Evolutionary conservation across 2,329 filamentous ascomycete species (phyloP).

Genomic region (Colletotrichum cuscutae): DNA sequence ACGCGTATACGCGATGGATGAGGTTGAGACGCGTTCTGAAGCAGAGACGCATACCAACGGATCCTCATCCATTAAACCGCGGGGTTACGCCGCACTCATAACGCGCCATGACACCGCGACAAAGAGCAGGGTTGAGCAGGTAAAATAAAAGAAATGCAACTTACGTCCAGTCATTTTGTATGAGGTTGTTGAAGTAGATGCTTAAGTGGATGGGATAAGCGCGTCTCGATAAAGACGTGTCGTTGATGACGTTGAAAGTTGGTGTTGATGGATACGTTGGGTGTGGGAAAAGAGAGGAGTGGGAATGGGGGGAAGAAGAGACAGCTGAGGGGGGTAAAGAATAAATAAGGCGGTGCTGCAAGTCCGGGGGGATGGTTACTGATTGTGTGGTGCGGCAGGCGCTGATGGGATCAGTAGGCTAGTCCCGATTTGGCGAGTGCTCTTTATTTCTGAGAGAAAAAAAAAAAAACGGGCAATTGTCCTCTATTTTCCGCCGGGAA

Average conservation of each 20-base stretch:
- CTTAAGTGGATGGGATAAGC: conserved; percentile 20
- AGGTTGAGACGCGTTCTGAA: conserved; percentile 16
- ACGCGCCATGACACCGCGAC: conserved; percentile 34
- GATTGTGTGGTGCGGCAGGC: conserved; percentile 36
- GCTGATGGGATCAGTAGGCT: conserved; percentile 36
- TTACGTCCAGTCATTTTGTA: conserved; percentile 79
- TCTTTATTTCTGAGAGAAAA: conserved; percentile 12
- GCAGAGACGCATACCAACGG: conserved; percentile 11
- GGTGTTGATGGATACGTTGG: conserved; percentile 9
- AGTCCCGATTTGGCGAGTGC: conserved; percentile 37
- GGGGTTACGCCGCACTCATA: conserved; percentile 3
- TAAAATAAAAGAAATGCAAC: conserved; percentile 48
- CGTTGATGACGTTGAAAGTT: conserved; percentile 38
- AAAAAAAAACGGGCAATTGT: conserved; percentile 36
- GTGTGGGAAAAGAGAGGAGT: conserved; percentile 32
- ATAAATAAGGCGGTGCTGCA: conserved; percentile 37
- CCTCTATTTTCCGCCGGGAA: conserved; percentile 31
- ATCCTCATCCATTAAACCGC: conserved; percentile 4
- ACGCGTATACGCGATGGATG: neutral
- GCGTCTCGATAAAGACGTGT: conserved; percentile 27
- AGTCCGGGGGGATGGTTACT: conserved; percentile 35
- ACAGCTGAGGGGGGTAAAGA: conserved; percentile 30
- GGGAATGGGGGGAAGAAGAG: conserved; percentile 31
- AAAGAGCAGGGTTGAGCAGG: conserved; percentile 28
- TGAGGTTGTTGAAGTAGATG: conserved; percentile 47